Evolutionary conservation across 2,329 filamentous ascomycete species (phyloP).

Genomic region (Acephala macrosclerotiorum): DNA sequence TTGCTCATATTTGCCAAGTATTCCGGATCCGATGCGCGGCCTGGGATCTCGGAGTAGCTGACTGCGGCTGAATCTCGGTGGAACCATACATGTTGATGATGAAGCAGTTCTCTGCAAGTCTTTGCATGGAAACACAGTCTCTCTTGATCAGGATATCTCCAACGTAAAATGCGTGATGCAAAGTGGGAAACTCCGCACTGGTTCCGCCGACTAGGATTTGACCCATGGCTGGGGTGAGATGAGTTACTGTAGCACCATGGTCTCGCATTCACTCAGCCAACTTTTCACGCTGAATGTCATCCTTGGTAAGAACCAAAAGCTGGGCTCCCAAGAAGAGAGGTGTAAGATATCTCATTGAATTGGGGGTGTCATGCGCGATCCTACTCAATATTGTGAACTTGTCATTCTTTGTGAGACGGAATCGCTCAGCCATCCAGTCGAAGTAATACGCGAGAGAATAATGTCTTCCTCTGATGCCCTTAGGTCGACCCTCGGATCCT

Average conservation of each 20-base stretch:
- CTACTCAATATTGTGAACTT: conserved; percentile 85
- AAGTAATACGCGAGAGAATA: conserved; percentile 88
- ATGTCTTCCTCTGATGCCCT: conserved; percentile 88
- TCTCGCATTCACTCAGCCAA: conserved; percentile 88
- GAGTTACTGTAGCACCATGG: conserved; percentile 78
- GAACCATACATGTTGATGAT: conserved; percentile 91
- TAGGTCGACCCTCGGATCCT: conserved; percentile 80
- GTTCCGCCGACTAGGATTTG: conserved; percentile 91
- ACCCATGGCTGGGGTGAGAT: conserved; percentile 96
- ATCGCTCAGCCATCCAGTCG: conserved; percentile 89
- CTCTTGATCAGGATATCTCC: conserved; percentile 87
- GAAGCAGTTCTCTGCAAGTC: conserved; percentile 75
- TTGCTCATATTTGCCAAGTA: conserved; percentile 73
- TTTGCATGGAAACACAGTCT: conserved; percentile 80
- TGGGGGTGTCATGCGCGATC: conserved; percentile 81
- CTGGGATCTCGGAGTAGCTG: conserved; percentile 82
- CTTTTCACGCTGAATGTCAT: conserved; percentile 86
- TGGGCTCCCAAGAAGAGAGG: conserved; percentile 86
- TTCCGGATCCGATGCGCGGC: conserved; percentile 66
- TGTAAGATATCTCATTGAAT: conserved; percentile 84
- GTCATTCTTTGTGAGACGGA: conserved; percentile 74
- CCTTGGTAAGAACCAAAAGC: conserved; percentile 78
- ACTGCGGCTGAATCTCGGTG: conserved; percentile 85
- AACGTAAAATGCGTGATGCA: conserved; percentile 88
- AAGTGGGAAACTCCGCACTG: conserved; percentile 74